Conservation (phyloP, 331 rosid species). For the Prunus yedoensis region DNA sequence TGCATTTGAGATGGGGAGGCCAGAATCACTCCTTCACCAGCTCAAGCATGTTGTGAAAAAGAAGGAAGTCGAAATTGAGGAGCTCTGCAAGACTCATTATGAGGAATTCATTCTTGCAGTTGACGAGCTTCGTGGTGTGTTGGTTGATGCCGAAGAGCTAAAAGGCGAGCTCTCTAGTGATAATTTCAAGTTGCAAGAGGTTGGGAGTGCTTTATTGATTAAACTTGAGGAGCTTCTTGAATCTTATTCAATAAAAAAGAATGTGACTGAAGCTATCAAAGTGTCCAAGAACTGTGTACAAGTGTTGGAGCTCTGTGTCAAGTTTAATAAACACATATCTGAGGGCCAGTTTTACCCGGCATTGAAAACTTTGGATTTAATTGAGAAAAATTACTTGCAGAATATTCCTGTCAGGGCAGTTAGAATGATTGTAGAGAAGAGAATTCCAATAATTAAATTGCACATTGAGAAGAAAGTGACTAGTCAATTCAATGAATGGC, state of each 20-base stretch:
- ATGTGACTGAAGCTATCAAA: conserved; percentile 78
- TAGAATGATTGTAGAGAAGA: conserved; percentile 60
- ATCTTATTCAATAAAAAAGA: conserved; percentile 75
- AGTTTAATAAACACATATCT: conserved; percentile 75
- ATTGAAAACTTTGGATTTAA: conserved; percentile 69
- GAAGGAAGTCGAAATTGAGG: conserved; percentile 92
- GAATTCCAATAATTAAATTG: conserved; percentile 65
- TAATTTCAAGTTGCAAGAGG: conserved; percentile 85
- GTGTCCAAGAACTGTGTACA: conserved; percentile 73
- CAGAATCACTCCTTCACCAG: conserved; percentile 77
- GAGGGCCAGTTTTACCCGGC: conserved; percentile 74
- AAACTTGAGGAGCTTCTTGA: conserved; percentile 89
- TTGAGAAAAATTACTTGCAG: conserved; percentile 66
- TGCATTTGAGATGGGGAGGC: conserved; percentile 84
- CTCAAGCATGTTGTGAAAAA: conserved; percentile 71
- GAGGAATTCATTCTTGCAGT: conserved; percentile 95
- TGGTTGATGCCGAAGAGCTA: conserved; percentile 93
- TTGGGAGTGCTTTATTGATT: conserved; percentile 67
- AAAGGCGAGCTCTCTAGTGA: conserved; percentile 84
- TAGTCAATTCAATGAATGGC: conserved; percentile 88
- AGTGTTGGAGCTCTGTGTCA: conserved; percentile 86
- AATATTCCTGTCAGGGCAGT: conserved; percentile 68
- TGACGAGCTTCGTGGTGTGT: conserved; percentile 91
- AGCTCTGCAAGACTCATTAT: conserved; percentile 90
- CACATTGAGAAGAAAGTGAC: conserved; percentile 80